Conservation (phyloP, 139 green algal genomes). For the Zygnema circumcarinatum region DNA sequence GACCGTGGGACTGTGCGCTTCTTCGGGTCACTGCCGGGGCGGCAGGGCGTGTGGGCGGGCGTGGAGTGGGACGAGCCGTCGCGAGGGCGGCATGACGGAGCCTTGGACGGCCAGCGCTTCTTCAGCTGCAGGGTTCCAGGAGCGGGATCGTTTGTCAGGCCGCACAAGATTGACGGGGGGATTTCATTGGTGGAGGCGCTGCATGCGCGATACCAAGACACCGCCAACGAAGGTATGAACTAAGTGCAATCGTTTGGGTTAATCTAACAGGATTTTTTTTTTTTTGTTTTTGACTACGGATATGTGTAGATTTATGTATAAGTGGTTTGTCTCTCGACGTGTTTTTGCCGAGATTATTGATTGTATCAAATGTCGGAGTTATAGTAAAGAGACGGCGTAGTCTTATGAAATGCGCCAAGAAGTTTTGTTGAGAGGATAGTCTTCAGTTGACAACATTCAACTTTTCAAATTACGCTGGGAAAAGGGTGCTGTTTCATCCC, state of each 20-base stretch:
- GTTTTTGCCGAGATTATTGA: too few relatives aligned
- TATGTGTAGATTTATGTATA: too few relatives aligned
- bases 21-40: conserved; percentile 47
- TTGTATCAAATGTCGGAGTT: too few relatives aligned
- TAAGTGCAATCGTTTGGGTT: conserved; percentile 41
- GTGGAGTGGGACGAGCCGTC: conserved; percentile 66
- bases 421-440: too few relatives aligned
- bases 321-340: too few relatives aligned
- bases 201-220: conserved; percentile 24
- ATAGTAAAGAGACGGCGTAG: too few relatives aligned
- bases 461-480: too few relatives aligned
- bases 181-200: conserved; percentile 49
- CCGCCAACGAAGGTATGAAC: not conserved
- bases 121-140: conserved; percentile 21
- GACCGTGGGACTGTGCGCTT: conserved; percentile 52
- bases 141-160: conserved; percentile 51
- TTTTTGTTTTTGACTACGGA: too few relatives aligned
- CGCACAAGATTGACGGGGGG: conserved; percentile 44
- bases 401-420: too few relatives aligned
- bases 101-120: conserved; percentile 44
- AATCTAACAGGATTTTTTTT: too few relatives aligned
- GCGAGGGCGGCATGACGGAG: conserved; percentile 62
- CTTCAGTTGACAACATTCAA: too few relatives aligned
- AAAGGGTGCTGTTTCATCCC: too few relatives aligned
- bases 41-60: conserved; percentile 53